Evolutionary conservation across 106 monocot species (phyloP), one percentile per base, ranked within the genome.

Genomic region (Cymbidium sinense): DNA sequence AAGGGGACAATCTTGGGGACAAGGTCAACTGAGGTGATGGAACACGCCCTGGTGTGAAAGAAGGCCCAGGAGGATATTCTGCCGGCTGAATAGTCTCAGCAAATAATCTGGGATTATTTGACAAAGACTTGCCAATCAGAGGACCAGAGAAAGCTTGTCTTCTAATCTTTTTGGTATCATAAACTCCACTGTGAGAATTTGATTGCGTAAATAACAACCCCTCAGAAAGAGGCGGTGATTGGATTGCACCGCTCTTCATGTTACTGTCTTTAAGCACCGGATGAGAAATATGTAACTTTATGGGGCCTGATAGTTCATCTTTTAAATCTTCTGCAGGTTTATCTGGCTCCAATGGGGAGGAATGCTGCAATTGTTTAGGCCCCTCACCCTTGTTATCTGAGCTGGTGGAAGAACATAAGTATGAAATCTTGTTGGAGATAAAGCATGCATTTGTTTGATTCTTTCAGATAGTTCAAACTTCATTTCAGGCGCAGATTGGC

Each of bases 401-500:
- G 29, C 34, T 50, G 61, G 75, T 21, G 96, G 96, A 52, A 96
- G 82, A 27, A 82, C 91, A 73, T 96, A 96, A 17, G 91, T 82
- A 78, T 84, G 82, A 74, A 79, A 81, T 83, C 86, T 95, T 81
- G 69, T 93, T 74, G 90, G 82, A 37, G 86, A 84, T 70, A 88
- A 82, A 28, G 86, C 84, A 10, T 41, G 85, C 78, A 88, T 82
- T 74, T 87, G 76, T 39, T 77, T 79, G 67, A 87, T 80, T 73
- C 78, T 82, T 50, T 93, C 93, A 55, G 78, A 81, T 76, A 77
- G 74, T 50, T 93, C 91, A 80, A 77, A 64, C 70, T 92, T 86
- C 75, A 76, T 87, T 54, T 91, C 88, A 43, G 81, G 96, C 31
- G 86, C 96, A 70, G 96, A 96, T 76, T 87, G 89, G 69, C 87